Percentiles rank a stretch among this genome's conserved stretches.
Conservation (phyloP, 2,329 filamentous ascomycete species). For the Pyrenophora graminea region DNA sequence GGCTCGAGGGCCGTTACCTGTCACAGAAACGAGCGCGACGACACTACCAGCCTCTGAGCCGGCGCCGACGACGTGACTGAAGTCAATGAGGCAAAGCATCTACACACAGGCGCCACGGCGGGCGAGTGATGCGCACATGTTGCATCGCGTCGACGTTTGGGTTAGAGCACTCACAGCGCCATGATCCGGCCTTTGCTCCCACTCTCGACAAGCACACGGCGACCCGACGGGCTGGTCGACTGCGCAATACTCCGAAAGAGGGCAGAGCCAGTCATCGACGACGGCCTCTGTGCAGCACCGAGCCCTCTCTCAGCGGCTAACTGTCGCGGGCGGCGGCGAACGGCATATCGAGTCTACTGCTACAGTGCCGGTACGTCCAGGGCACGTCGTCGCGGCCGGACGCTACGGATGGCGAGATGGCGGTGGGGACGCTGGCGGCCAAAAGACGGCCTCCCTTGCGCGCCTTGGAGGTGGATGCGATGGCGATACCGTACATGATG, state of each 20-base stretch:
- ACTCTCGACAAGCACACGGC: conserved; percentile 25
- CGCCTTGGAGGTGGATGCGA: conserved; percentile 11
- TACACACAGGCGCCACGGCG: conserved; percentile 26
- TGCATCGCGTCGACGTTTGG: conserved; percentile 32
- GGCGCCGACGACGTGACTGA: conserved; percentile 15
- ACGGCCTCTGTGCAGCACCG: conserved; percentile 21
- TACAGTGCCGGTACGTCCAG: not conserved
- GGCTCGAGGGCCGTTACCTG: conserved; percentile 40
- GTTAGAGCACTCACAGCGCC: conserved; percentile 32
- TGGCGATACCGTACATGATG: conserved; percentile 15
- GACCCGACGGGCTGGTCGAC: conserved; percentile 38
- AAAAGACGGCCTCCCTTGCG: not conserved
- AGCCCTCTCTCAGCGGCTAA: conserved; percentile 16
- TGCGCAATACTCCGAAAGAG: conserved; percentile 46
- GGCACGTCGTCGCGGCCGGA: not conserved
- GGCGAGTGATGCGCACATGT: conserved; percentile 30
- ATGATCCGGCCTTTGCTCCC: conserved; percentile 35
- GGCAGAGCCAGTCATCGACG: conserved; percentile 26
- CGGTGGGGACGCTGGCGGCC: conserved; percentile 11
- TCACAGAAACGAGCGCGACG: conserved; percentile 34
- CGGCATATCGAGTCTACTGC: conserved; percentile 23
- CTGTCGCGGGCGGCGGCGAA: conserved; percentile 18
- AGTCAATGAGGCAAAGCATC: conserved; percentile 12
- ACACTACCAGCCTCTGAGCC: conserved; percentile 19
- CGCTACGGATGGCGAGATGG: conserved; percentile 14